Conservation (phyloP, 2,329 filamentous ascomycete species). For the Aspergillus brunneoviolaceus region DNA sequence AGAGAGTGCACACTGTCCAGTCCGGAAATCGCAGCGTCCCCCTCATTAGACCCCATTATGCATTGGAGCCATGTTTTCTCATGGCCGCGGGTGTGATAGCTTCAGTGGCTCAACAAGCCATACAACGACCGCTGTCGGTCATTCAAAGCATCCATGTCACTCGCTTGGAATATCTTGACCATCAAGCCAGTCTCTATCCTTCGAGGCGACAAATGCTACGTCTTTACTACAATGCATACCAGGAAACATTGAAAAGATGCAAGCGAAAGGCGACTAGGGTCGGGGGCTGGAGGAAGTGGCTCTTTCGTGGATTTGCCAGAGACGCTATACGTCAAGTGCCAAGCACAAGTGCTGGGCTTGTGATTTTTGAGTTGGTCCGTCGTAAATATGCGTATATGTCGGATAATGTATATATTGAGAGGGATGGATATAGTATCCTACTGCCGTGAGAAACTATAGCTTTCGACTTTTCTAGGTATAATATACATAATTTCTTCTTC, state of each 20-base stretch:
- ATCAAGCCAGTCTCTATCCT: slow-evolving; percentile 47
- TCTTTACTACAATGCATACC: slow-evolving; percentile 61
- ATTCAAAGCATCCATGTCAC: slow-evolving; percentile 62
- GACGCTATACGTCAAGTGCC: slow-evolving; percentile 61
- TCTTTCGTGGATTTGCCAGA: slow-evolving; percentile 58
- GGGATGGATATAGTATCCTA: slow-evolving; percentile 63
- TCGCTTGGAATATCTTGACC: slow-evolving; percentile 60
- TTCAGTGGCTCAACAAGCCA: slow-evolving; percentile 57
- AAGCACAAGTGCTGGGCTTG: slow-evolving; percentile 62
- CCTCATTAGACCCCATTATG: slow-evolving; percentile 61
- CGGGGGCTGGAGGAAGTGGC: slow-evolving; percentile 56
- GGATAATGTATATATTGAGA: slow-evolving; percentile 55
- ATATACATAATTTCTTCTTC: too few species aligned
- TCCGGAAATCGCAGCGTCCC: slow-evolving; percentile 36
- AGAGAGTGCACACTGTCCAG: slow-evolving; percentile 27
- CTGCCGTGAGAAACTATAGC: slow-evolving; percentile 41
- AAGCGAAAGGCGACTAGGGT: slow-evolving; percentile 50
- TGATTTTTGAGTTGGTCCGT: slow-evolving; percentile 64
- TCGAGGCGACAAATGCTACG: slow-evolving; percentile 47
- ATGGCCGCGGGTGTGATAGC: slow-evolving; percentile 60
- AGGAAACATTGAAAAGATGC: slow-evolving; percentile 59
- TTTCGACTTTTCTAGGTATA: background rate
- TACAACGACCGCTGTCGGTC: slow-evolving; percentile 60
- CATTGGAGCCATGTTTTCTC: slow-evolving; percentile 62
- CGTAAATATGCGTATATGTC: slow-evolving; percentile 58